A percentile compares a stretch with the other conserved stretches of the same genome.
Conservation (phyloP, 495 filamentous ascomycete species). For the Neurospora discreta region DNA sequence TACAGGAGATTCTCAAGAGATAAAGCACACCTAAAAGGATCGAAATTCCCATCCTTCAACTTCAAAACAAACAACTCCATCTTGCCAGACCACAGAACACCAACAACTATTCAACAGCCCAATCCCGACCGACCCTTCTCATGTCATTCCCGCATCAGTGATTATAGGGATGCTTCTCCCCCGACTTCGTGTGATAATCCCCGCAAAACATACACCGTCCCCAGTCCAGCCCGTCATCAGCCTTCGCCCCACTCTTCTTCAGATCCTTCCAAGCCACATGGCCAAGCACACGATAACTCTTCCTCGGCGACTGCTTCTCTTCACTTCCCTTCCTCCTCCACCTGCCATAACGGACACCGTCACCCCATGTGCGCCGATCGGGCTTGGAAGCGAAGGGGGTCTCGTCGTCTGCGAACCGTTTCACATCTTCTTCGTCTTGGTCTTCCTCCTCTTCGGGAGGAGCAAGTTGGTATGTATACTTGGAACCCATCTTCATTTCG, state of each 20-base stretch:
- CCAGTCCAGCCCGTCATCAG: background rate
- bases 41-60: background rate
- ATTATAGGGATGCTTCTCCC: background rate
- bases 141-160: background rate
- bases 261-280: background rate
- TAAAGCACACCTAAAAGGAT: background rate
- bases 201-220: background rate
- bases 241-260: background rate
- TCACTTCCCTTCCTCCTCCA: background rate
- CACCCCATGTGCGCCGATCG: background rate
- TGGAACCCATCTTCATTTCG: conserved; percentile 13
- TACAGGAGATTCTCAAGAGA: background rate
- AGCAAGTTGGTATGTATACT: conserved; percentile 10
- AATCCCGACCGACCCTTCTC: background rate
- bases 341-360: background rate
- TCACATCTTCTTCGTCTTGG: background rate
- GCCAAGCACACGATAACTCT: background rate
- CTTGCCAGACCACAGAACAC: background rate
- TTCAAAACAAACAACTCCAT: background rate
- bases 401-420: background rate
- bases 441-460: background rate
- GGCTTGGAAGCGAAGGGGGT: background rate
- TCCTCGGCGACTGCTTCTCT: background rate
- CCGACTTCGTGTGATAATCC: background rate
- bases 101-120: background rate